phyloP scores from a whole-genome alignment of 352 stramenopile species.

The Thraustotheca clavata region DNA sequence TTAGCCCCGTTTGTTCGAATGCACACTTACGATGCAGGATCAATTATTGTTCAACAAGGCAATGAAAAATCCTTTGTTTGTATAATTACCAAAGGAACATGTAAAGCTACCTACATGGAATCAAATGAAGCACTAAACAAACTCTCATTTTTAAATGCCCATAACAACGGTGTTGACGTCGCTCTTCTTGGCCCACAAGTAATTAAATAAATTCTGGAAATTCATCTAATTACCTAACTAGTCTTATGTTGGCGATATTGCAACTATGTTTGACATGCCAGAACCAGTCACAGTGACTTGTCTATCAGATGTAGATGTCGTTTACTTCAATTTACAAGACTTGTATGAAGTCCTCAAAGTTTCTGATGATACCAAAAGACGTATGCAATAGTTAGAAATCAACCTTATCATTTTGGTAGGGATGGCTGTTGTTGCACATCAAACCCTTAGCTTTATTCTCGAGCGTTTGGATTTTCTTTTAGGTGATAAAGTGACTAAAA shows the following conservation, averaged over 20 bases:
- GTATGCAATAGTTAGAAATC: neutral
- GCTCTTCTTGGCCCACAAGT: slow-evolving; percentile 13
- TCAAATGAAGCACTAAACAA: neutral
- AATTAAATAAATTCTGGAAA: neutral
- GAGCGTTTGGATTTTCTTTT: slow-evolving; percentile 5
- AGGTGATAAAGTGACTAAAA: neutral
- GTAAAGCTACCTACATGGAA: slow-evolving; percentile 9
- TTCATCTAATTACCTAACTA: neutral
- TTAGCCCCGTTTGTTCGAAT: neutral
- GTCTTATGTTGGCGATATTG: slow-evolving; percentile 18
- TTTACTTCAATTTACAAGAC: slow-evolving; percentile 13
- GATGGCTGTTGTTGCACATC: neutral
- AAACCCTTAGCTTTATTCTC: slow-evolving; percentile 6
- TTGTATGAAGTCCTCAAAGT: slow-evolving; percentile 10
- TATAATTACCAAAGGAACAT: slow-evolving; percentile 3
- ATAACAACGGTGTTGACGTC: neutral
- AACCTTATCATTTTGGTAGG: neutral
- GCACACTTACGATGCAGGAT: slow-evolving; percentile 1
- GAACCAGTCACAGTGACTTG: slow-evolving; percentile 14
- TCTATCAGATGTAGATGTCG: neutral
- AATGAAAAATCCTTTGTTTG: slow-evolving; percentile 11
- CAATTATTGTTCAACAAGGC: slow-evolving; percentile 10
- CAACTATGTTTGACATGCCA: slow-evolving; percentile 15
- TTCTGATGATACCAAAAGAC: neutral
- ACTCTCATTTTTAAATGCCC: neutral